phyloP scores from a whole-genome alignment of 192 early-diverging fungal genomes.

The Spizellomyces sp. region DNA sequence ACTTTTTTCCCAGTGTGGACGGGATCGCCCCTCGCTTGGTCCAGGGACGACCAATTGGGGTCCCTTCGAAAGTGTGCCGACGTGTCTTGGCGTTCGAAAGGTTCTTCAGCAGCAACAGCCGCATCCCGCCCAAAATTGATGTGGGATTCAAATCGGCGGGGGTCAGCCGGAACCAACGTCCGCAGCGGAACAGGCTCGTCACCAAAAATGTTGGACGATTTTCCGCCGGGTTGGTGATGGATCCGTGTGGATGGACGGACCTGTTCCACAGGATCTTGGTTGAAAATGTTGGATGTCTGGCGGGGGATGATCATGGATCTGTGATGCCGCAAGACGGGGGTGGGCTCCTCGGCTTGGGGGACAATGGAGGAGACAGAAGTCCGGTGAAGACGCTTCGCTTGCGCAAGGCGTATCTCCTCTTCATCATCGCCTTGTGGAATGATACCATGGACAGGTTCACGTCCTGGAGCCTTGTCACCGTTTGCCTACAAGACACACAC shows the following conservation, averaged over 20 bases:
- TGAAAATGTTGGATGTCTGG: not conserved
- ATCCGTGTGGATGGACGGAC: conserved; percentile 23
- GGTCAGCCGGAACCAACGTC: conserved; percentile 32
- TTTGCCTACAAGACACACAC: not conserved
- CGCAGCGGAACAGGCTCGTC: conserved; percentile 26
- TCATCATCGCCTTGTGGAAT: conserved; percentile 2
- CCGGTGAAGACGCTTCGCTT: conserved; percentile 1
- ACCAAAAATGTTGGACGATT: conserved; percentile 43
- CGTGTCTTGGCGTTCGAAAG: not conserved
- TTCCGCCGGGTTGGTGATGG: conserved; percentile 24
- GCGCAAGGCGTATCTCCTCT: not conserved
- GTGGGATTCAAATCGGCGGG: conserved; percentile 35
- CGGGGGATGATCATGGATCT: not conserved
- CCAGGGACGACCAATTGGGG: conserved; percentile 40
- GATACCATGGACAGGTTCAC: conserved; percentile 18
- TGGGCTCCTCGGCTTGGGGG: not conserved
- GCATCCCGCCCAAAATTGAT: conserved; percentile 24
- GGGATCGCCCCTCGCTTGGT: conserved; percentile 1
- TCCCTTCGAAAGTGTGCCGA: conserved; percentile 35
- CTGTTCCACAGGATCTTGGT: not conserved
- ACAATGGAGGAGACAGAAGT: not conserved
- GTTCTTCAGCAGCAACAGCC: conserved; percentile 15
- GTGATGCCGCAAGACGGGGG: not conserved
- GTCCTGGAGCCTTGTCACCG: not conserved
- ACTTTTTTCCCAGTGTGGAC: conserved; percentile 12